Evolutionary conservation across 129 eudicot species (phyloP), one percentile per base, ranked within the genome.

Genomic region (Helianthus tuberosus): DNA sequence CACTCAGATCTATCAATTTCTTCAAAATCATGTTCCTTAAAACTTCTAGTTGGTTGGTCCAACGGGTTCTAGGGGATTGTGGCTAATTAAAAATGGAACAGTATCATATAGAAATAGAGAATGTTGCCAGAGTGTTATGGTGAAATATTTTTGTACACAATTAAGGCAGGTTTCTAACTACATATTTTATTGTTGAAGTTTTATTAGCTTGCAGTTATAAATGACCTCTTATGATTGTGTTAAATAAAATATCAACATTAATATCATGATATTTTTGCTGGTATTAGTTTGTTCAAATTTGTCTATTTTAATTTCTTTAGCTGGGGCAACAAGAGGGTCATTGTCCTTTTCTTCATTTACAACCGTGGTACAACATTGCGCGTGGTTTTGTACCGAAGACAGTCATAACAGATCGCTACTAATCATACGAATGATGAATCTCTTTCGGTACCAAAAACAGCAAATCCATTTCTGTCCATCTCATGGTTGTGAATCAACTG

Each of bases 331-430:
- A 70, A 70, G 64, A 69, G 62, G 43, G 62, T n/a, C 27, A 5
- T 50, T 69, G 74, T 52, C 36, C 64, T 52, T 52, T 69, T 36
- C 48, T 35, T 52, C 66, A 54, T 55, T 71, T 57, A 43, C 41
- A 53, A 20, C 43, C 43, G 4, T 6, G 14, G 76, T 57, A 57
- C 54, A 13, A 58, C 39, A 71, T 55, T 6, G 52, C 66, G 41
- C 75, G 43, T 54, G 53, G 54, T 53, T 17, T 71, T 71, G 75
- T 71, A 41, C 66, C 14, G 15, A 41, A 20, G 43, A 41, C 12
- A 41, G 58, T 54, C 54, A 55, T 41, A 39, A 5, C 20, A 38
- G 41, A 27, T 57, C 76, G 13, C 58, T 58, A 14, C 43, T 8
- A 20, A 38, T 71, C 64, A 71, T 51, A 71, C 8, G 20, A 38